Evolutionary conservation across 805 yeast species (phyloP), one percentile per base, ranked within the genome.

Genomic region (Metschnikowia shivogae): DNA sequence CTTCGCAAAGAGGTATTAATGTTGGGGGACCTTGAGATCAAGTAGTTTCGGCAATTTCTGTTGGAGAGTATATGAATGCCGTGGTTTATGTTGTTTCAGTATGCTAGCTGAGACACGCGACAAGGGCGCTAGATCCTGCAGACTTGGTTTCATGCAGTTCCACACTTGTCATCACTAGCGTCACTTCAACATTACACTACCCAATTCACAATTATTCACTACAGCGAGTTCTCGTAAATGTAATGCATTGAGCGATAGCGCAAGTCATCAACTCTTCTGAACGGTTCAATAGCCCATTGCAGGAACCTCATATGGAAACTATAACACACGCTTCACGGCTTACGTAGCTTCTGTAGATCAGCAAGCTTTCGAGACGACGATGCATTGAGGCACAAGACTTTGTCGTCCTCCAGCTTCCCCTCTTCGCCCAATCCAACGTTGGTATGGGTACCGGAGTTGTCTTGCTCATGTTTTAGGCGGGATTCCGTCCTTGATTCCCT

Each of bases 341-440:
- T 58, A 38, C 69, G 60, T 46, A 64, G 42, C 46, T 58, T 60
- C 35, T 61, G 58, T 39, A 64, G 57, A 43, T 64, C 68, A 9
- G 60, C 61, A 28, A 63, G 48, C 39, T 64, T 63, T 38, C 58
- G 49, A 24, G 57, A 43, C 24, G 58, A 57, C 26, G 59, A 43
- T 22, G 59, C 47, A 30, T 50, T 54, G 22, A 38, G 41, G 35
- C 30, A 41, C 17, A 27, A 17, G 9, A 12, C 28, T 6, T 27
- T 41, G 20, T 46, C 57, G 8, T 44, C 49, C 7, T 40, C 52
- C 10, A 10, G 27, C 30, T 31, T 36, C 20, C 14, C 44, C 22
- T 51, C 51, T 6, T 44, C 46, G 29, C 50, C 35, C 51, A 33
- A 49, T 28, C 55, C 50, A 22, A 62, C 49, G 42, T 68, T 64